Conservation (phyloP, 306 rosid genomes). For the Astragalus membranaceus region DNA sequence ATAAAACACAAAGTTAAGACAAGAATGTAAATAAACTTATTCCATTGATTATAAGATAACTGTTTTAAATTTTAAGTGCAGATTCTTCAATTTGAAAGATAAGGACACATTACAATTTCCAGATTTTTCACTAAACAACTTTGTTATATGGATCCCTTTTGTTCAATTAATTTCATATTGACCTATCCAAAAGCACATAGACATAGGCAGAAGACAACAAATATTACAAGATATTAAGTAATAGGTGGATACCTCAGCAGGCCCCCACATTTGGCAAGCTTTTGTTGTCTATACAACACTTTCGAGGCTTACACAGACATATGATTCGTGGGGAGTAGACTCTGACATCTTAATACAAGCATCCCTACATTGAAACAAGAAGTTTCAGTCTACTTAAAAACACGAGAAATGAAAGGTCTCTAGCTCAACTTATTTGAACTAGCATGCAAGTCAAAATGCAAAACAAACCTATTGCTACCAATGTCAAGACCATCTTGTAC, state of each 20-base stretch:
- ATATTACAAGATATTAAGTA: background rate
- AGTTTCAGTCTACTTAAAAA: constrained; percentile 6
- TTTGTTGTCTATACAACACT: too few species aligned
- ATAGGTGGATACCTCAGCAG: constrained; percentile 55
- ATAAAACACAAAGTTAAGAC: too few species aligned
- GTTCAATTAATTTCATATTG: background rate
- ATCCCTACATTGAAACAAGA: constrained; percentile 23
- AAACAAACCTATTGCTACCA: too few species aligned
- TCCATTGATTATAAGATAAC: background rate
- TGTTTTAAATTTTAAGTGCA: background rate
- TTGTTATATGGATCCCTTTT: background rate
- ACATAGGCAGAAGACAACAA: background rate
- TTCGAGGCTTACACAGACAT: constrained; percentile 38
- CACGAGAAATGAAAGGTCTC: background rate
- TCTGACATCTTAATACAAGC: constrained; percentile 20
- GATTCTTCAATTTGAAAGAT: too few species aligned
- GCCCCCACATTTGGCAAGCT: constrained; percentile 42
- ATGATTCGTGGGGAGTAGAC: constrained; percentile 28
- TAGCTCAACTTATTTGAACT: too few species aligned
- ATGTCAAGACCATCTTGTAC: too few species aligned
- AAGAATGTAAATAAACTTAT: too few species aligned
- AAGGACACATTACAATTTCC: constrained; percentile 7
- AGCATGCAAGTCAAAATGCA: too few species aligned
- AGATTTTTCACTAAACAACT: constrained; percentile 1
- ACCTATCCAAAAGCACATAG: background rate